Conservation (phyloP, 1,139 yeast species). For the Kodamaea sp. region DNA sequence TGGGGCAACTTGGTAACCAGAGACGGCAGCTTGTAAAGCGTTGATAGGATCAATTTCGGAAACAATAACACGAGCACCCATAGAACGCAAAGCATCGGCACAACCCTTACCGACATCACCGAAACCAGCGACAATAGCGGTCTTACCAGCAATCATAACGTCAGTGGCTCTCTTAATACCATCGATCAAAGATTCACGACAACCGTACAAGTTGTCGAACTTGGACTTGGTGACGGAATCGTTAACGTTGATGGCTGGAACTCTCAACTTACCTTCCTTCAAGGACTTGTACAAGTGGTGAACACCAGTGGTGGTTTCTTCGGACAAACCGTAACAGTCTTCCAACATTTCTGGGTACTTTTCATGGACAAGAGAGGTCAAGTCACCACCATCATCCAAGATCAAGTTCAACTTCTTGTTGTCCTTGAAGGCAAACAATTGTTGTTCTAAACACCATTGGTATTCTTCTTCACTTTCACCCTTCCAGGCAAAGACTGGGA, state of each 20-base stretch:
- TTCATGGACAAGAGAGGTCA: constrained; percentile 95
- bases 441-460: constrained; percentile 99
- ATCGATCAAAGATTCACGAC: constrained; percentile 98
- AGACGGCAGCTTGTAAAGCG: constrained; percentile 99
- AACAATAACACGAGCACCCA: constrained; percentile 99
- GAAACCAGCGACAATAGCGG: constrained; percentile 98
- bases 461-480: constrained; percentile 99
- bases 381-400: constrained; percentile 99
- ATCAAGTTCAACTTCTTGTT: constrained; percentile 94
- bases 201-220: constrained; percentile 99
- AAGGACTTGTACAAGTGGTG: constrained; percentile 98
- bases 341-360: constrained; percentile 97
- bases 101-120: constrained; percentile 99
- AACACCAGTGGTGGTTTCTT: constrained; percentile 99
- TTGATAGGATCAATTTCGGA: constrained; percentile 99
- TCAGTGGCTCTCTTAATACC: constrained; percentile 99
- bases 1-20: constrained; percentile 97
- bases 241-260: constrained; percentile 99
- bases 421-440: constrained; percentile 97
- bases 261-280: constrained; percentile 86
- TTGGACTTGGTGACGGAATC: constrained; percentile 99
- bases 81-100: constrained; percentile 97
- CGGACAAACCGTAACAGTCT: constrained; percentile 94
- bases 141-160: constrained; percentile 99
- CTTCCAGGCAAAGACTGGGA: constrained; percentile 99